A percentile compares a stretch with the other conserved stretches of the same genome.
These are phyloP conservation scores for Tolypocladium ophioglossoides DNA, from an alignment of 2,329 filamentous ascomycete genomes.

Conservation along the genomic window DNA sequence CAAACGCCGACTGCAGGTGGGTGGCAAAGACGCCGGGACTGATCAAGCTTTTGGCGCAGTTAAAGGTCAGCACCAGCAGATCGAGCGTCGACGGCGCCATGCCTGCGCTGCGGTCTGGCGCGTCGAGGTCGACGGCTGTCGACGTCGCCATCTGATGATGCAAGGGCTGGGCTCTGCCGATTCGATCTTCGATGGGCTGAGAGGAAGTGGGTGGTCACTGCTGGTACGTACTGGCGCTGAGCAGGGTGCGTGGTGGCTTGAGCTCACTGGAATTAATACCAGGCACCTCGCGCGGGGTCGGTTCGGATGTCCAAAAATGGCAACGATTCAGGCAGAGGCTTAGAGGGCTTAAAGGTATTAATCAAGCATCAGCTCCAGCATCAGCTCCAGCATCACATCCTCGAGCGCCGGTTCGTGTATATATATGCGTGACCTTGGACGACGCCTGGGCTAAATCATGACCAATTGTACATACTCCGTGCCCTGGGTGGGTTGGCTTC, in stretches of 20 bases:
- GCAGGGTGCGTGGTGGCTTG: neutral
- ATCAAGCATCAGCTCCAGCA: neutral
- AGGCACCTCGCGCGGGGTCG: neutral
- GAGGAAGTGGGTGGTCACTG: neutral
- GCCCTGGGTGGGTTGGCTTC: neutral
- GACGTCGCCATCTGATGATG: slow-evolving; percentile 2
- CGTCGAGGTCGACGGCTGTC: neutral
- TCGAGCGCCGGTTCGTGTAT: neutral
- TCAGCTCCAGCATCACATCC: too few relatives aligned
- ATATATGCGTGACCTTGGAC: neutral
- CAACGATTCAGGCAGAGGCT: neutral
- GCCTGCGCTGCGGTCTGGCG: neutral
- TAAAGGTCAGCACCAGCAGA: slow-evolving; percentile 78
- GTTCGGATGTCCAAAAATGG: neutral
- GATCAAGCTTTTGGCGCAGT: slow-evolving; percentile 67
- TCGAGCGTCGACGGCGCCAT: slow-evolving; percentile 44
- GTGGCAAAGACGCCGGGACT: slow-evolving; percentile 59
- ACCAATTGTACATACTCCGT: neutral
- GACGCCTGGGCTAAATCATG: neutral
- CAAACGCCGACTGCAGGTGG: slow-evolving; percentile 54
- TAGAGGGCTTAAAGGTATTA: neutral
- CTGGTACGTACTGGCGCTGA: neutral
- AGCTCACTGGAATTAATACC: neutral
- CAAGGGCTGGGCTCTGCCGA: neutral
- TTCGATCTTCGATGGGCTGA: neutral